Evolutionary conservation across 2,329 filamentous ascomycete genomes (phyloP).

Genomic region (Blastomyces percursus): DNA sequence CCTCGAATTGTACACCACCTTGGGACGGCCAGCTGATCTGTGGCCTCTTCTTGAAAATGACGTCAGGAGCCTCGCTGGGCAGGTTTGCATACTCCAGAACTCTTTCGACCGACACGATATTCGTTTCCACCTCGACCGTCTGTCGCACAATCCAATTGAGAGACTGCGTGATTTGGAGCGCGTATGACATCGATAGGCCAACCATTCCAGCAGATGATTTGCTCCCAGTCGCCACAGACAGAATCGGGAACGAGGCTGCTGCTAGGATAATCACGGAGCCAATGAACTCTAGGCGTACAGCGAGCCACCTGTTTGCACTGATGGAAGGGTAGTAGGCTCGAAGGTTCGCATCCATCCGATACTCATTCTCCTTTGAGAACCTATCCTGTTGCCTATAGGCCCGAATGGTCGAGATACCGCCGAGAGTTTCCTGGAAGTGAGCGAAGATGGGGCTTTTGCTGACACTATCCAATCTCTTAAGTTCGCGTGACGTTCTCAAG

Average conservation of each 20-base stretch:
- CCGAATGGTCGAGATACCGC: slow-evolving; percentile 87
- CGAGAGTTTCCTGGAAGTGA: slow-evolving; percentile 95
- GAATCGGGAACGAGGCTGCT: slow-evolving; percentile 69
- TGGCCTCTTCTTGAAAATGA: slow-evolving; percentile 76
- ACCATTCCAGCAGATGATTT: slow-evolving; percentile 61
- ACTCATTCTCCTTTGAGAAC: slow-evolving; percentile 90
- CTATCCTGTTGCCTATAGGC: slow-evolving; percentile 82
- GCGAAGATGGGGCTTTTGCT: slow-evolving; percentile 94
- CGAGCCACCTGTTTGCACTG: slow-evolving; percentile 88
- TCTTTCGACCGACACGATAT: slow-evolving; percentile 96
- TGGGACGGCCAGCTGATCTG: slow-evolving; percentile 84
- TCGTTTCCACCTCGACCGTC: slow-evolving; percentile 99
- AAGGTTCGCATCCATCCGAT: slow-evolving; percentile 90
- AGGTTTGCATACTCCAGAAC: slow-evolving; percentile 89
- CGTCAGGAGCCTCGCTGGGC: slow-evolving; percentile 87
- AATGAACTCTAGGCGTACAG: slow-evolving; percentile 88
- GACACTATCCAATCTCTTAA: slow-evolving; percentile 91
- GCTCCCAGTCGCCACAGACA: slow-evolving; percentile 61
- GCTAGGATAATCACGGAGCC: slow-evolving; percentile 87
- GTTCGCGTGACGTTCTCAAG: slow-evolving; percentile 84
- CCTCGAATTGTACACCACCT: slow-evolving; percentile 79
- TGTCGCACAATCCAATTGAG: slow-evolving; percentile 99
- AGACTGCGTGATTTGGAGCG: slow-evolving; percentile 89
- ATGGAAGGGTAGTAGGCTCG: slow-evolving; percentile 93
- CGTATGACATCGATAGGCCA: slow-evolving; percentile 93